Evolutionary conservation across 2,329 filamentous ascomycete genomes (phyloP).

Genomic region (Juglanconis sp.): DNA sequence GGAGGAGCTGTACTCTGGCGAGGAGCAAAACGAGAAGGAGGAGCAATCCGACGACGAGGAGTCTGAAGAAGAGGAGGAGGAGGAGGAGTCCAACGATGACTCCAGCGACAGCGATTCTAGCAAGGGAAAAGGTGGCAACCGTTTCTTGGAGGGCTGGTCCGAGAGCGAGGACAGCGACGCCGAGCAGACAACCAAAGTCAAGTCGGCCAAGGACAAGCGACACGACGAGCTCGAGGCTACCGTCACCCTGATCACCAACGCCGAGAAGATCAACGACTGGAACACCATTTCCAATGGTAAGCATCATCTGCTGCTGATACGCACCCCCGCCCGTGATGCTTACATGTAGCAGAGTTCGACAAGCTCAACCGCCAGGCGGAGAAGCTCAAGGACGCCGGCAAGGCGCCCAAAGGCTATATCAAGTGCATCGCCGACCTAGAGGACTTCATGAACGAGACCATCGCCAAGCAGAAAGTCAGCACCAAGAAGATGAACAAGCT

Average conservation of each 20-base stretch:
- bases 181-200: slow-evolving; percentile 80
- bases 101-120: slow-evolving; percentile 60
- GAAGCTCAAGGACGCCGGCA: slow-evolving; percentile 74
- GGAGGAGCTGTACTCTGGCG: slow-evolving; percentile 88
- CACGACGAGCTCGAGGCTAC: slow-evolving; percentile 89
- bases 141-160: slow-evolving; percentile 72
- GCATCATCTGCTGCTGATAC: slow-evolving; percentile 27
- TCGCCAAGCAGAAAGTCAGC: slow-evolving; percentile 92
- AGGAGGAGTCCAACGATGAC: slow-evolving; percentile 46
- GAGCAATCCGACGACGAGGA: slow-evolving; percentile 51
- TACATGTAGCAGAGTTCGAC: slow-evolving; percentile 69
- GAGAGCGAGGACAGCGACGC: slow-evolving; percentile 86
- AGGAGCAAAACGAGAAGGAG: slow-evolving; percentile 57
- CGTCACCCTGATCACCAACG: slow-evolving; percentile 91
- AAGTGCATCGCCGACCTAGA: slow-evolving; percentile 91
- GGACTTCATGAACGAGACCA: slow-evolving; percentile 88
- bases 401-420: slow-evolving; percentile 86
- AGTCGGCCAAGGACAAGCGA: slow-evolving; percentile 97
- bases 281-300: slow-evolving; percentile 83
- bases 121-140: slow-evolving; percentile 67
- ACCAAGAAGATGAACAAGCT: slow-evolving; percentile 99
- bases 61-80: slow-evolving; percentile 49
- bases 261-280: slow-evolving; percentile 97
- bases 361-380: slow-evolving; percentile 84
- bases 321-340: slow-evolving; percentile 10